A percentile compares a stretch with the other conserved stretches of the same genome.
Conservation (phyloP, 805 yeast species). For the Yamadazyma sp. region DNA sequence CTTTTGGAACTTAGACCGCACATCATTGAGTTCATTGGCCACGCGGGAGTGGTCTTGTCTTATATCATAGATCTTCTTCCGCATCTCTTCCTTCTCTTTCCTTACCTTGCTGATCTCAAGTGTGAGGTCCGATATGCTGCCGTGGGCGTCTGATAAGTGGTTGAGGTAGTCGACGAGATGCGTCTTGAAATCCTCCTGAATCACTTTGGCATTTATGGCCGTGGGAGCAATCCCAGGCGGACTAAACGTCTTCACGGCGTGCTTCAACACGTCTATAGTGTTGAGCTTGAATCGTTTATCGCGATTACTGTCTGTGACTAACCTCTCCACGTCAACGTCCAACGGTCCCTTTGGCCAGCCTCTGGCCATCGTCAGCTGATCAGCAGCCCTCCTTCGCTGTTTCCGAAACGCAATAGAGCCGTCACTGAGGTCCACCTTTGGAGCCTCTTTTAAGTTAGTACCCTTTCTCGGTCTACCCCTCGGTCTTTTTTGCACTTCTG, state of each 20-base stretch:
- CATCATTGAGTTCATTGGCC: slow-evolving; percentile 30
- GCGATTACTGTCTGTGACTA: slow-evolving; percentile 20
- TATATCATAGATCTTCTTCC: slow-evolving; percentile 31
- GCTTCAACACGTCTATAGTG: slow-evolving; percentile 39
- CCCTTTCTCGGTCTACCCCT: slow-evolving; percentile 18
- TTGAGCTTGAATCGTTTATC: slow-evolving; percentile 29
- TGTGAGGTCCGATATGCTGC: slow-evolving; percentile 32
- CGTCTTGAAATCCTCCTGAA: slow-evolving; percentile 33
- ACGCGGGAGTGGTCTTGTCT: slow-evolving; percentile 30
- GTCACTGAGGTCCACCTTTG: slow-evolving; percentile 3
- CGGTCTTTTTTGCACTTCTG: slow-evolving; percentile 8
- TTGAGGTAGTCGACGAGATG: slow-evolving; percentile 29
- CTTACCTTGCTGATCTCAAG: slow-evolving; percentile 30
- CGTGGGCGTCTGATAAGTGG: slow-evolving; percentile 34
- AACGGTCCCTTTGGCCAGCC: slow-evolving; percentile 19
- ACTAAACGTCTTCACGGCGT: slow-evolving; percentile 29
- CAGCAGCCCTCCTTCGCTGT: slow-evolving; percentile 1
- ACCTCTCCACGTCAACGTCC: slow-evolving; percentile 28
- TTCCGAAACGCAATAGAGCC: slow-evolving; percentile 7
- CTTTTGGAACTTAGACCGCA: slow-evolving; percentile 23
- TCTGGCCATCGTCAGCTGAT: not conserved
- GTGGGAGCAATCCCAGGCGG: slow-evolving; percentile 19
- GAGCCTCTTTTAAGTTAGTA: not conserved
- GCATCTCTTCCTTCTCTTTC: slow-evolving; percentile 29
- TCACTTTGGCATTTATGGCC: slow-evolving; percentile 21